Evolutionary conservation across 495 filamentous ascomycete species (phyloP).

Genomic region (Cudoniella acicularis): DNA sequence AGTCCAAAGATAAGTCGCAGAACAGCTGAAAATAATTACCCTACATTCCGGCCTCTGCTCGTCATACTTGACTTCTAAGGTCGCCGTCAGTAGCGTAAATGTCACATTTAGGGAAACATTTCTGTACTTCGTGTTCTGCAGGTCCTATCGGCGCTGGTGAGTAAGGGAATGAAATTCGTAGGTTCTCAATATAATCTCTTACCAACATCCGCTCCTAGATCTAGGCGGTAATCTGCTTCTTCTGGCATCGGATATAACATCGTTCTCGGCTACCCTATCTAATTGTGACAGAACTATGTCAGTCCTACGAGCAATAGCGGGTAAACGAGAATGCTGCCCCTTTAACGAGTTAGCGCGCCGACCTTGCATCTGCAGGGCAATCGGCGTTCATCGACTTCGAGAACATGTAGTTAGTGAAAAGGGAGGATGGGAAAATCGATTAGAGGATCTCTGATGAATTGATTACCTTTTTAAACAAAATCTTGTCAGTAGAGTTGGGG

Average conservation of each 20-base stretch:
- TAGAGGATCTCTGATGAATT: too few relatives aligned
- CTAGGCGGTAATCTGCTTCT: slow-evolving; percentile 13
- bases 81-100: neutral
- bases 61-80: slow-evolving; percentile 21
- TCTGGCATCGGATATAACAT: neutral
- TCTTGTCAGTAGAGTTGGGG: too few relatives aligned
- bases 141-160: slow-evolving; percentile 11
- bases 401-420: neutral
- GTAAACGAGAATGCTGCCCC: slow-evolving; percentile 15
- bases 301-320: slow-evolving; percentile 14
- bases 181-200: too few relatives aligned
- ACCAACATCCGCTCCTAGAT: slow-evolving; percentile 23
- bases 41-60: slow-evolving; percentile 27
- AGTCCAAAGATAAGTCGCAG: neutral
- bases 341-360: slow-evolving; percentile 12
- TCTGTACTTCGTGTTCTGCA: slow-evolving; percentile 17
- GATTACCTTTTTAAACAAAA: too few relatives aligned
- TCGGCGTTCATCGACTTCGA: slow-evolving; percentile 6
- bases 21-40: neutral
- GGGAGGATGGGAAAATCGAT: too few relatives aligned
- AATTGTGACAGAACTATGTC: neutral
- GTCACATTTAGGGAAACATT: neutral
- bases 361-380: slow-evolving; percentile 20
- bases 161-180: too few relatives aligned
- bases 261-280: neutral